phyloP scores from a whole-genome alignment of 768 basidiomycete genomes.

The Tulasnella sp. region DNA sequence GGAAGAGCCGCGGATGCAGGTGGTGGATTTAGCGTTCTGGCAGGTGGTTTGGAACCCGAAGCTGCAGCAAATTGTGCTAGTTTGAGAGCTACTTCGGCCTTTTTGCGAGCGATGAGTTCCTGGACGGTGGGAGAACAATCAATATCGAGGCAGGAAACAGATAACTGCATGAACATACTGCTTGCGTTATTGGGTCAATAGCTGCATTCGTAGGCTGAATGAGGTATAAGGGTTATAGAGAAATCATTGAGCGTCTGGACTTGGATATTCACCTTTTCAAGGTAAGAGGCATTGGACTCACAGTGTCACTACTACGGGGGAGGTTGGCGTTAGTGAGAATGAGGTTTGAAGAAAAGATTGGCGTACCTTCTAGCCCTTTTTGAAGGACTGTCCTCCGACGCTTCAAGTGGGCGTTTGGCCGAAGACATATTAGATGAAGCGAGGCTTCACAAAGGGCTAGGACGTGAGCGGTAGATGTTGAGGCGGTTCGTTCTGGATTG shows the following conservation, averaged over 20 bases:
- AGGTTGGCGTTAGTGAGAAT: neutral
- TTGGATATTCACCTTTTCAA: conserved; percentile 13
- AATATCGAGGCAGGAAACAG: neutral
- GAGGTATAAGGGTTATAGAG: conserved; percentile 18
- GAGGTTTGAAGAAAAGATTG: neutral
- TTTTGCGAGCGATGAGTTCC: conserved; percentile 75
- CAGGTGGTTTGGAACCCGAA: conserved; percentile 28
- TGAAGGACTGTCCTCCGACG: conserved; percentile 2
- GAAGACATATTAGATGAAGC: neutral
- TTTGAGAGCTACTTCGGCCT: conserved; percentile 81
- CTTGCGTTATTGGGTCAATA: neutral
- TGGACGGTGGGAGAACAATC: conserved; percentile 29
- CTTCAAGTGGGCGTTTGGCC: conserved; percentile 8
- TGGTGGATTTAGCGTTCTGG: conserved; percentile 28
- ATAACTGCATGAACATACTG: neutral
- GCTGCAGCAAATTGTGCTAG: conserved; percentile 57
- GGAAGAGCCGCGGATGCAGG: conserved; percentile 30
- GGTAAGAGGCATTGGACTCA: conserved; percentile 3
- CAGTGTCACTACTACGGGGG: neutral
- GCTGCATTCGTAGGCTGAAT: conserved; percentile 8
- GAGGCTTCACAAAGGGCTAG: neutral
- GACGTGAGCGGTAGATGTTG: neutral
- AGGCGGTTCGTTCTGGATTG: neutral
- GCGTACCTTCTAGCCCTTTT: conserved; percentile 18
- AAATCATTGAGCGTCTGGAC: neutral